Conservation (phyloP, 352 stramenopile species). For the Globisporangium abappressorium region DNA sequence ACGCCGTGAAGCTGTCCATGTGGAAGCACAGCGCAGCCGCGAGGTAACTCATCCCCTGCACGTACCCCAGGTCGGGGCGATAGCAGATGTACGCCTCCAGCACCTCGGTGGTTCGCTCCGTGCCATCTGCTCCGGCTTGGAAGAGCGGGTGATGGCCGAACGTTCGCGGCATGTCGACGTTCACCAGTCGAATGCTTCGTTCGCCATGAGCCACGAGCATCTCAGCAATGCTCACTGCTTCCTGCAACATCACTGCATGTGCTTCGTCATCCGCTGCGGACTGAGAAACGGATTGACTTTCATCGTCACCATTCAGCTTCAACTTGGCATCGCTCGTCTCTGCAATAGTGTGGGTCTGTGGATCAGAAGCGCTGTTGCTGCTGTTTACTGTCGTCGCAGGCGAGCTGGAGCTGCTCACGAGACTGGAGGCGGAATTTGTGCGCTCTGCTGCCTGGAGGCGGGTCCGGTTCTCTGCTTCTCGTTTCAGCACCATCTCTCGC, state of each 20-base stretch:
- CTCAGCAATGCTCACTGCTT: conserved; percentile 74
- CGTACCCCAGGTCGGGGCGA: conserved; percentile 78
- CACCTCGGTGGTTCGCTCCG: conserved; percentile 71
- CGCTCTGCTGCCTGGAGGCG: conserved; percentile 10
- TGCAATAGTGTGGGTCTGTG: not conserved
- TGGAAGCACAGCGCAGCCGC: conserved; percentile 81
- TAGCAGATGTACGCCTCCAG: conserved; percentile 88
- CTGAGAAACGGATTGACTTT: conserved; percentile 3
- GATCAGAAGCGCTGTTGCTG: conserved; percentile 12
- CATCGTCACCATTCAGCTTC: not conserved
- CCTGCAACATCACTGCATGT: conserved; percentile 39
- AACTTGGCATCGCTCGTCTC: not conserved
- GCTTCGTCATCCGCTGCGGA: not conserved
- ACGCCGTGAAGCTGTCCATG: conserved; percentile 87
- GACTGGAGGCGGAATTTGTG: conserved; percentile 12
- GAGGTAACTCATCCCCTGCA: conserved; percentile 89
- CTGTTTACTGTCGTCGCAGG: conserved; percentile 10
- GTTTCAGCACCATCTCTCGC: conserved; percentile 73
- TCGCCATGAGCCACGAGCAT: conserved; percentile 78
- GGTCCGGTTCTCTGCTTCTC: conserved; percentile 33
- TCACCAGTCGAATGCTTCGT: conserved; percentile 80
- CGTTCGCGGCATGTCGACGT: conserved; percentile 82
- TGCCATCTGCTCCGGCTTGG: conserved; percentile 66
- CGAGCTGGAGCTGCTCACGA: conserved; percentile 15
- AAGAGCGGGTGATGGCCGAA: conserved; percentile 83